Base-by-base conservation (phyloP, 306 rosid genomes). In the Senna siamea region DNA sequence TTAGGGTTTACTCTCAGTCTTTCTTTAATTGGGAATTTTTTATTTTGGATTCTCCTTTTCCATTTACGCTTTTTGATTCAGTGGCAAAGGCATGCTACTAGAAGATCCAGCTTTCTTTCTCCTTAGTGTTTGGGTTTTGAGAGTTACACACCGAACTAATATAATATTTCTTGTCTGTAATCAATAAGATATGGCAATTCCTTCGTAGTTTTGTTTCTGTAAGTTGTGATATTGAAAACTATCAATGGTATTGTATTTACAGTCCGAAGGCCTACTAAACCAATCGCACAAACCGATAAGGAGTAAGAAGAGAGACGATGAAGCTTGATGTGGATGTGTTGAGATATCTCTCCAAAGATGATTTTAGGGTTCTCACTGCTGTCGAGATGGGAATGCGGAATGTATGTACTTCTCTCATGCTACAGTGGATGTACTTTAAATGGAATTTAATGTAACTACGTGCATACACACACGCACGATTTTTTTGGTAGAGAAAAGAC, bases 361-460 rank as follows among this genome's bases (percentile, higher is more conserved):
- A 93, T 79, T 93, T 93, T 76, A 87, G 96, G 92, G 98, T 93
- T 77, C 97, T 90, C 23, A 90, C 97, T 6, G 98, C 97, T 4
- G 91, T 89, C 19, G 98, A 92, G 79, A 75, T 92, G 88, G 98
- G 98, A 18, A 92, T 92, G 98, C 64, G 96, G 77, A 92, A 92
- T 77, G 97, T 92, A 37, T 28, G 85, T 57, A 18, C 26, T 44
- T 43, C 52, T 48, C 34, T 17, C 48, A 4, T 61, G 20, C 30
- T 61, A 37, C 68, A 37, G 3, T 35, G 2, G 15, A 5, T 37
- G 37, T 61, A 10, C 22, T 61, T 60, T 34, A 17, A 7, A 9
- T 74, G 64, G 15, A 5, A 32, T 35, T 13, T 60, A 11, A 5
- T 32, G 5, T 48, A 14, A 60, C 18, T 7, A 9, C 23, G 3